These are phyloP conservation scores for Cryphonectria radicalis DNA, from an alignment of 2,329 filamentous ascomycete genomes.

Conservation along the genomic window DNA sequence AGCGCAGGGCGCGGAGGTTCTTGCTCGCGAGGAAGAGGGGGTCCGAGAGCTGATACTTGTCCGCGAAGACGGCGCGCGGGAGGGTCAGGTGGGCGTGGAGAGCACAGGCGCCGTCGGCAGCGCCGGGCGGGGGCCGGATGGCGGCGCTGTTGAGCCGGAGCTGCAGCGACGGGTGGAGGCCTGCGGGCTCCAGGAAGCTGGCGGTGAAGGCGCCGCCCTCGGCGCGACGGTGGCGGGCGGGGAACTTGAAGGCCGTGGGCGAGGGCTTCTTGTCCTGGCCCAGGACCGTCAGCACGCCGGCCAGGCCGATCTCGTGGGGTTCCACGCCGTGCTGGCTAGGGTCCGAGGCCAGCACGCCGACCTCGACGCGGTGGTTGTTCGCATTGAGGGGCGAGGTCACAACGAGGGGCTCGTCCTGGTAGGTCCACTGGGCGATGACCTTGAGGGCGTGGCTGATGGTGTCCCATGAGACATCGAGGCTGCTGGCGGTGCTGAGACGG, in stretches of 20 bases:
- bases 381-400: constrained; percentile 42
- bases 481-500: constrained; percentile 56
- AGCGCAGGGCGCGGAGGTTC: constrained; percentile 70
- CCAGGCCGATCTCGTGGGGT: constrained; percentile 75
- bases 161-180: constrained; percentile 81
- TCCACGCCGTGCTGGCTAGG: constrained; percentile 64
- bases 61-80: constrained; percentile 79
- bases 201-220: constrained; percentile 58
- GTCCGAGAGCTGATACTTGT: constrained; percentile 83
- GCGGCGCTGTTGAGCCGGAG: constrained; percentile 60
- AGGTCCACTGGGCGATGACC: constrained; percentile 67
- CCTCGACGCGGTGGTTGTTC: constrained; percentile 66
- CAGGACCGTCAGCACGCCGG: constrained; percentile 78
- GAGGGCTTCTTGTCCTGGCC: constrained; percentile 75
- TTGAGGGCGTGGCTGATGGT: constrained; percentile 66
- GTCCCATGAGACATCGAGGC: constrained; percentile 80
- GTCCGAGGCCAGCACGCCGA: constrained; percentile 72
- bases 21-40: constrained; percentile 79
- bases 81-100: constrained; percentile 83
- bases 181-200: constrained; percentile 71
- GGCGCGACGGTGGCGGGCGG: constrained; percentile 73
- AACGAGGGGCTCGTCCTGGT: constrained; percentile 45
- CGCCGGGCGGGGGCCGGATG: constrained; percentile 49
- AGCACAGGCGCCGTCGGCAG: constrained; percentile 61
- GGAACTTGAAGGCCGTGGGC: constrained; percentile 81